Evolutionary conservation across 1,284 basidiomycete genomes (phyloP), one percentile per base, ranked within the genome.

Genomic region (Tremellales sp.): DNA sequence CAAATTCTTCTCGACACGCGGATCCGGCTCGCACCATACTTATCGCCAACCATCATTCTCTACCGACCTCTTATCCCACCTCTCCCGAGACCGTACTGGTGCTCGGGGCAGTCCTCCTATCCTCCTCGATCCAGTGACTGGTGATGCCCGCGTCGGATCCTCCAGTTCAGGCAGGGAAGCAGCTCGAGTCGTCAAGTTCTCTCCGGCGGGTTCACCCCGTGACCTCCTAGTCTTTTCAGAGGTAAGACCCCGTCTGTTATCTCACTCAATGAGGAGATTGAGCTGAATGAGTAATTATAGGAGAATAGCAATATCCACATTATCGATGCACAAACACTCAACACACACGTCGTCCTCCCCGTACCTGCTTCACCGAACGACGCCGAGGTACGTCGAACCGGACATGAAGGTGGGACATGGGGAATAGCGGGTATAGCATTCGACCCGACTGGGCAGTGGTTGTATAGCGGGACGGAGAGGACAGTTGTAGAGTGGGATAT

Each of bases 401-500:
- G 49, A 12, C 24, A 48, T 3, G 70, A 72, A 19, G 56, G 59
- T 21, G 64, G 67, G 2, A 56, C 57, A 22, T 61, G 58, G 44
- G 73, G 73, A 11, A 69, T 73, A 27, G 62, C 67, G 0, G 73
- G 73, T 10, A 54, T 72, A 3, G 69, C 56, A 12, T 75, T 75
- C 45, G 73, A 73, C 43, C 70, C 70, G 1, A 58, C 61, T 5
- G 73, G 73, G 3, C 66, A 75, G 51, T 73, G 63, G 60, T 57
- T 75, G 42, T 75, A 75, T 45, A 62, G 69, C 2, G 72, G 69
- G 7, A 72, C 73, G 31, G 73, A 75, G 51, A 52, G 64, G 31
- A 72, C 68, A 1, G 58, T 75, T 19, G 73, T 75, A 24, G 73
- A 75, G 48, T 75, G 70, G 67, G 73, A 75, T 54, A 35, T 75